Evolutionary conservation across 208 protist species (phyloP), one percentile per base, ranked within the genome.

Genomic region (Leishmania aethiopica): DNA sequence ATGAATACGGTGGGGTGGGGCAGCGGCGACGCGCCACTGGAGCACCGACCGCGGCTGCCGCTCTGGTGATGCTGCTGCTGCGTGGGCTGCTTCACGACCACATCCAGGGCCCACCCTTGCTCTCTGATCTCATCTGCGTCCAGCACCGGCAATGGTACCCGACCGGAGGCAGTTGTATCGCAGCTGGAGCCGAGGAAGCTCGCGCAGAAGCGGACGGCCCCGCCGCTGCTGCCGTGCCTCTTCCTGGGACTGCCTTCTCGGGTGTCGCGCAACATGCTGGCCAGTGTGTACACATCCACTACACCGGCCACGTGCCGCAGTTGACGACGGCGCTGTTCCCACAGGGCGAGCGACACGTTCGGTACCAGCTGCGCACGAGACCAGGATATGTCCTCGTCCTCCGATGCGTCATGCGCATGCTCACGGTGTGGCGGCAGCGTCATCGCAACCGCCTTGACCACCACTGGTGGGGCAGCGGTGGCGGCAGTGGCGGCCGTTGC

Each of bases 1-100:
- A 89, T 62, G 74, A 89, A 87, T 1, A 87, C 83, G 11, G 83
- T 84, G 7, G 77, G 80, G 66, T 78, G 80, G 22, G 79, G 70
- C 55, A 59, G 55, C n/a, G 13, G 19, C 49, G 66, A 64, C 13
- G 40, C 25, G 45, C 1, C 11, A 22, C 3, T 64, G 66, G 40
- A 17, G 47, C 45, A n/a, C 10, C 37, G 32, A 11, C 22, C 49
- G 66, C 64, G 7, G 32, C 64, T 53, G 49, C 67, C 22, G 49
- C 62, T 55, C 28, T 76, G 67, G 69, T 66, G 45, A 51, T 47
- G n/a, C 47, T 35, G 59, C 47, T 35, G 59, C 1, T 4, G 47
- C 17, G 13, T 42, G 8, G 55, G 17, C 10, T 40, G 40, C 57
- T 70, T 22, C 15, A 55, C 57, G 35, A 35, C 75, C 1, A 55